Conservation (phyloP, 1,284 basidiomycete genomes). For the Stygiomarasmius scandens region DNA sequence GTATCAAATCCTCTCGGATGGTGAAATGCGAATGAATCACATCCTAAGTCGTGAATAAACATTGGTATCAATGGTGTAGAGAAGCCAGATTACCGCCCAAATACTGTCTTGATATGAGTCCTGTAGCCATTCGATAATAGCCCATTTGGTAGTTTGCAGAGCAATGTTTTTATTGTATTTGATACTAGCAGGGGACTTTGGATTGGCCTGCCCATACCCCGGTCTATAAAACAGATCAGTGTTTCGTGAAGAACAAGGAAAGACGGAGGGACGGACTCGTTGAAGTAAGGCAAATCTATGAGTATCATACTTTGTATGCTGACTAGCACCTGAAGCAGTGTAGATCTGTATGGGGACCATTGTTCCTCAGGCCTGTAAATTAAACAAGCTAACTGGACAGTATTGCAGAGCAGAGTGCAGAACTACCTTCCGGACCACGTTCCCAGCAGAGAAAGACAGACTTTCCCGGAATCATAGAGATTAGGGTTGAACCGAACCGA, state of each 20-base stretch:
- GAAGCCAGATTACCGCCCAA: conserved; percentile 41
- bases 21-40: conserved; percentile 53
- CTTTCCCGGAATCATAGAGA: conserved; percentile 52
- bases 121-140: conserved; percentile 53
- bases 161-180: conserved; percentile 47
- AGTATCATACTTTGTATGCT: conserved; percentile 63
- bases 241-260: conserved; percentile 2
- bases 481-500: conserved; percentile 58
- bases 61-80: neutral
- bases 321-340: conserved; percentile 55
- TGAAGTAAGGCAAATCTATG: conserved; percentile 57
- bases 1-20: conserved; percentile 42
- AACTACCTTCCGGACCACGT: conserved; percentile 52
- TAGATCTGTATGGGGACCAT: conserved; percentile 52
- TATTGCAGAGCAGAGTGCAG: neutral
- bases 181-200: conserved; percentile 37
- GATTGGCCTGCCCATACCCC: conserved; percentile 45
- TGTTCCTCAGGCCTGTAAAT: conserved; percentile 50
- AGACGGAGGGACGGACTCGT: conserved; percentile 40
- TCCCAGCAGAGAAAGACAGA: conserved; percentile 55
- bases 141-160: conserved; percentile 48
- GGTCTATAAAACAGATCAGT: conserved; percentile 36
- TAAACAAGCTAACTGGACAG: conserved; percentile 1
- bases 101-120: conserved; percentile 44
- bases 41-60: conserved; percentile 34